A percentile compares a stretch with the other conserved stretches of the same genome.
Conservation (phyloP, 106 monocot genomes). For the Allium cepa region DNA sequence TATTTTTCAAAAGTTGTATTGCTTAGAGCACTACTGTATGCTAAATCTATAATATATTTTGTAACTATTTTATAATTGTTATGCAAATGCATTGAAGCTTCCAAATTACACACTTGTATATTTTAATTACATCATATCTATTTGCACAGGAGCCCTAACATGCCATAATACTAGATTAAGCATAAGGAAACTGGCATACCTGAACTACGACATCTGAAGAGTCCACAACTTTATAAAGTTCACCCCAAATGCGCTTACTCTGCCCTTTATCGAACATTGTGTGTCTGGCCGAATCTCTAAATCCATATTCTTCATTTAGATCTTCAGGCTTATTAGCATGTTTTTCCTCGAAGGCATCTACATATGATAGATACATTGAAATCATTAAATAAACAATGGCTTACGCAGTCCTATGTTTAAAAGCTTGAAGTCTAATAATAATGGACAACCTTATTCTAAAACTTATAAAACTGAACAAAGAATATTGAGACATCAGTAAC, state of each 20-base stretch:
- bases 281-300: constrained; percentile 83
- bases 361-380: constrained; percentile 1
- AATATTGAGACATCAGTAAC: neutral
- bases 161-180: no score
- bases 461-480: no score
- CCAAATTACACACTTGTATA: neutral
- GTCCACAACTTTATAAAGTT: constrained; percentile 96
- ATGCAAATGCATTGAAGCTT: no score
- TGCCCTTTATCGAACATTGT: constrained; percentile 99
- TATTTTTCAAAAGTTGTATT: no score
- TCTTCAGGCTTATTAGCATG: constrained; percentile 18
- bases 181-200: constrained; percentile 24
- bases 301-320: constrained; percentile 65
- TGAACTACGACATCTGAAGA: constrained; percentile 99
- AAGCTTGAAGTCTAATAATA: no score
- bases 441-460: no score
- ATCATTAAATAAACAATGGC: neutral
- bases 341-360: constrained; percentile 81
- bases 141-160: no score
- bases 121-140: neutral
- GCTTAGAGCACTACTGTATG: no score
- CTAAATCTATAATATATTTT: no score
- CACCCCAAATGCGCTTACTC: constrained; percentile 97
- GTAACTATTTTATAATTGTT: no score
- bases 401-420: neutral